Conservation (phyloP, 768 basidiomycete species). For the Coprinellus micaceus region DNA sequence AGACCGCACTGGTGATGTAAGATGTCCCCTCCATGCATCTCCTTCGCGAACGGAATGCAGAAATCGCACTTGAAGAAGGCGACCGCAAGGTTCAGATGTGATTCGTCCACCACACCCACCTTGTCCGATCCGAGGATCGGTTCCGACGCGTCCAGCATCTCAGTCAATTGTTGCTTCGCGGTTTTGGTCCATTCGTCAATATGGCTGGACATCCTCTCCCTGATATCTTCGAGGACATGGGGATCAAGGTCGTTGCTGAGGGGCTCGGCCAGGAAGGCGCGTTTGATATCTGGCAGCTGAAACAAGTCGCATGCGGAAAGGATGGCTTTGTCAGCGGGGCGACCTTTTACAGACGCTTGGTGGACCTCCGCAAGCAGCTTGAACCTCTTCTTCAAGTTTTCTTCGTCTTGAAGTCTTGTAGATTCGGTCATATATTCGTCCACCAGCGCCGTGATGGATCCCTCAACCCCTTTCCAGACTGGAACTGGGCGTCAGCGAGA, state of each 20-base stretch:
- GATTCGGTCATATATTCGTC: background rate
- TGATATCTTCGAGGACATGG: background rate
- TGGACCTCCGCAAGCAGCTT: background rate
- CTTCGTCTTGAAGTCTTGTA: background rate
- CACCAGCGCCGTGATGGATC: background rate
- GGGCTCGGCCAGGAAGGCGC: background rate
- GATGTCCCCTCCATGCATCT: too few relatives aligned
- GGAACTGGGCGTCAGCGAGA: background rate
- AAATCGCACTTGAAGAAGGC: too few relatives aligned
- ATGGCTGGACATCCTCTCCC: too few relatives aligned
- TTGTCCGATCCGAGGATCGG: too few relatives aligned
- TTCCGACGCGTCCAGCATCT: too few relatives aligned
- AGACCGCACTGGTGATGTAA: too few relatives aligned
- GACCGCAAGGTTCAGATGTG: too few relatives aligned
- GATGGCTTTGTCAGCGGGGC: background rate
- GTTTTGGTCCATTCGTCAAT: too few relatives aligned
- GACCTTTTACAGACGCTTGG: background rate
- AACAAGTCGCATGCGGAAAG: conserved; percentile 1
- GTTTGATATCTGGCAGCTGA: background rate
- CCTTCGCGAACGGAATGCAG: too few relatives aligned
- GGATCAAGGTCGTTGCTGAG: background rate
- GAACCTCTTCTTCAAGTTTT: background rate
- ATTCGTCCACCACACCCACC: too few relatives aligned
- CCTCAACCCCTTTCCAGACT: background rate
- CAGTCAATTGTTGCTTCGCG: too few relatives aligned